Percentiles rank a stretch among this genome's conserved stretches.
phyloP scores from a whole-genome alignment of 1,284 basidiomycete species.

The Gomphus bonarii region DNA sequence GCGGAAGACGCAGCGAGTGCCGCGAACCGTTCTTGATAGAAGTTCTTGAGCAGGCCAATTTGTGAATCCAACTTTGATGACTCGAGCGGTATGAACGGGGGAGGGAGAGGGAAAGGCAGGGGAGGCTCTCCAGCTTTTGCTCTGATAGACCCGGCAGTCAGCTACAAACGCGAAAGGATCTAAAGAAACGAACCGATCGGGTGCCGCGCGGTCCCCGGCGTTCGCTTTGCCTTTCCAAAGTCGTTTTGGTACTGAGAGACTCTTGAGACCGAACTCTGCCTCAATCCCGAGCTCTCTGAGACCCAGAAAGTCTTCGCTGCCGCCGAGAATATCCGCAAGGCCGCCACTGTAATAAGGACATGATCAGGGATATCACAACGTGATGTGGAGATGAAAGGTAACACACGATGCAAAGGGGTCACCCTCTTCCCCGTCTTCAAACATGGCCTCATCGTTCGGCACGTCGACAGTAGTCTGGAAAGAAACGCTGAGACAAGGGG shows the following conservation, averaged over 20 bases:
- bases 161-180: background rate
- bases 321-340: constrained; percentile 77
- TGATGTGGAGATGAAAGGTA: background rate
- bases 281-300: constrained; percentile 85
- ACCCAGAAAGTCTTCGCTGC: constrained; percentile 81
- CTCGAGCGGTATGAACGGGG: constrained; percentile 65
- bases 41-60: constrained; percentile 77
- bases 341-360: constrained; percentile 46
- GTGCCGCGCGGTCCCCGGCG: constrained; percentile 26
- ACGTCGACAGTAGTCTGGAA: constrained; percentile 47
- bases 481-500: background rate
- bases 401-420: constrained; percentile 63
- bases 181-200: constrained; percentile 36
- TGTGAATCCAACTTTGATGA: constrained; percentile 59
- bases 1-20: constrained; percentile 24
- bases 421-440: constrained; percentile 72
- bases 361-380: constrained; percentile 6
- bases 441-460: constrained; percentile 71
- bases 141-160: constrained; percentile 24
- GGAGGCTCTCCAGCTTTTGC: constrained; percentile 65
- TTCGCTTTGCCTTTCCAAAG: constrained; percentile 64
- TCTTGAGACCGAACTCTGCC: constrained; percentile 74
- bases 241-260: constrained; percentile 69
- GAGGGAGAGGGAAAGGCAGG: constrained; percentile 79
- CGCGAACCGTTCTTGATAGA: constrained; percentile 55